Conservation (phyloP, 108 stramenopile species). For the Aurantiochytrium sp. region DNA sequence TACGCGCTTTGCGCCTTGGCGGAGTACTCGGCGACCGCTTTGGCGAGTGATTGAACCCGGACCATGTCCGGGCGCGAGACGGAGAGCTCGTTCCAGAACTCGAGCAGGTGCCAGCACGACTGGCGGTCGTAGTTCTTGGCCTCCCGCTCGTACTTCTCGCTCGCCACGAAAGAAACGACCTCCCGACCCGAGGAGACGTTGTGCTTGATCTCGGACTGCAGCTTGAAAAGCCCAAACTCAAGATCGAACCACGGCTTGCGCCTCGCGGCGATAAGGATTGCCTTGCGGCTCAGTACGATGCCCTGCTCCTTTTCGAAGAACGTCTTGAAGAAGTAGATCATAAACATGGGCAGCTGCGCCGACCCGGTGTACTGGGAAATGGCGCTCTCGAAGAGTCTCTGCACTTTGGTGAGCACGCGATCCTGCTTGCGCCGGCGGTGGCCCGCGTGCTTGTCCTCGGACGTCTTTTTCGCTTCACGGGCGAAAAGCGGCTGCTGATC, state of each 20-base stretch:
- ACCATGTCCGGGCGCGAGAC: not conserved
- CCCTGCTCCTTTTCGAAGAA: not conserved
- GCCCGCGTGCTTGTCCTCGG: not conserved
- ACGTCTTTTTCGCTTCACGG: not conserved
- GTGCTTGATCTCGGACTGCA: not conserved
- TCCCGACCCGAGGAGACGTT: not conserved
- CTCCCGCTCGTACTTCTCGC: constrained; percentile 26
- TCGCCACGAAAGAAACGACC: not conserved
- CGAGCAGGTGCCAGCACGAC: not conserved
- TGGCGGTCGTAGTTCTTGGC: not conserved
- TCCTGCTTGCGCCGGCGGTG: not conserved
- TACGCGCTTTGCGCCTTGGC: not conserved
- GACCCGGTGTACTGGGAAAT: not conserved
- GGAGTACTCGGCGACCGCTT: not conserved
- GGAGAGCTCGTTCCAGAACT: constrained; percentile 26
- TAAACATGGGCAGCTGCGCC: not conserved
- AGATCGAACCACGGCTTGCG: not conserved
- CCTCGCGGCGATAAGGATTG: not conserved
- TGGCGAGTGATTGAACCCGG: not conserved
- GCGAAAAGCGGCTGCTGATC: not conserved
- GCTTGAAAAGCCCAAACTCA: not conserved
- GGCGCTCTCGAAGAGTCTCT: not conserved
- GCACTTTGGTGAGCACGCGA: not conserved
- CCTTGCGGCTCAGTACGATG: not conserved
- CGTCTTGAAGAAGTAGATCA: not conserved